phyloP scores from a whole-genome alignment of 139 green algal genomes.

The Micromonas commoda region DNA sequence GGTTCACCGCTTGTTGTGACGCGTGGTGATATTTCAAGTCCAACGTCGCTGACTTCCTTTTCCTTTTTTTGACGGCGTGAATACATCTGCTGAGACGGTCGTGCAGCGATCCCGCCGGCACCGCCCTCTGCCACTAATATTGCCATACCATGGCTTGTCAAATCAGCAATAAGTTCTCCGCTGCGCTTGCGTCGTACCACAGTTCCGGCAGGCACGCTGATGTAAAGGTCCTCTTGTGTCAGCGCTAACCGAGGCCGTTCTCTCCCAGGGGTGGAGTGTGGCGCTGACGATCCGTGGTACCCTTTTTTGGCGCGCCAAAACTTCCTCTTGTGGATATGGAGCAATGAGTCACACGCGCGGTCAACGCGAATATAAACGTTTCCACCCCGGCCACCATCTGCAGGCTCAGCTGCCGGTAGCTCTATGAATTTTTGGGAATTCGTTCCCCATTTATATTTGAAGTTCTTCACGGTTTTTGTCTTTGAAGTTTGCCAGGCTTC shows the following conservation, averaged over 20 bases:
- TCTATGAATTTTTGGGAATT: conserved; percentile 19
- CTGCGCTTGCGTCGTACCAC: conserved; percentile 11
- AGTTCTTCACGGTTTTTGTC: conserved; percentile 23
- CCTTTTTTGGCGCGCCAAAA: conserved; percentile 7
- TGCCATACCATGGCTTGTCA: conserved; percentile 4
- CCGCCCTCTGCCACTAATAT: conserved; percentile 10
- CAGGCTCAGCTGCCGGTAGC: conserved; percentile 16
- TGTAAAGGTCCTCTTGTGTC: conserved; percentile 9
- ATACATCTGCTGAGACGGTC: neutral
- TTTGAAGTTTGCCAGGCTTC: neutral
- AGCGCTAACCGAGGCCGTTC: conserved; percentile 7
- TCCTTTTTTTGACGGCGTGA: conserved; percentile 6
- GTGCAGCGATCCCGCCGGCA: conserved; percentile 1
- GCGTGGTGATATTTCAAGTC: neutral
- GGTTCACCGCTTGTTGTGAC: conserved; percentile 10
- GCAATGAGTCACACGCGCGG: conserved; percentile 8
- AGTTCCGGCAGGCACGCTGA: conserved; percentile 2
- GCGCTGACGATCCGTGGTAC: conserved; percentile 1
- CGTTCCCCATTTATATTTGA: conserved; percentile 15
- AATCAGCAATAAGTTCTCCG: conserved; percentile 9
- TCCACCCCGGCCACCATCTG: conserved; percentile 16
- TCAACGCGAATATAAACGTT: conserved; percentile 6
- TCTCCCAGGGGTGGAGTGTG: neutral
- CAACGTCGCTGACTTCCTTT: neutral
- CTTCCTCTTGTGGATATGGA: conserved; percentile 12